Percentiles rank a stretch among this genome's conserved stretches.
Evolutionary conservation across 2,329 filamentous ascomycete species (phyloP).

Genomic region (Orbilia brochopaga): DNA sequence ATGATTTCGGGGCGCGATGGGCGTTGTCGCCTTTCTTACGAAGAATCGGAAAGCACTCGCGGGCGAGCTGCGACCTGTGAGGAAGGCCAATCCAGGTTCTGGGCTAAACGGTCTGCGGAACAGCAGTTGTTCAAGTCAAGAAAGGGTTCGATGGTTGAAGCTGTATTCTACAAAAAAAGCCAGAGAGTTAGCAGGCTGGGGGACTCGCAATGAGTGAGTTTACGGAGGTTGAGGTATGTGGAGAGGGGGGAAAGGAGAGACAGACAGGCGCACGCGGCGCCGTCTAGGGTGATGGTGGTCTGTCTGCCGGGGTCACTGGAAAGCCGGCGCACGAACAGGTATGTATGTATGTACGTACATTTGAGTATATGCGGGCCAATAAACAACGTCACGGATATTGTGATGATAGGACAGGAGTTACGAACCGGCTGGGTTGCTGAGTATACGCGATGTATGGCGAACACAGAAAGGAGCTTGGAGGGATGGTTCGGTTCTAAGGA

Average conservation of each 20-base stretch:
- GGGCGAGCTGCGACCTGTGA: neutral
- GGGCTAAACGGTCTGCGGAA: neutral
- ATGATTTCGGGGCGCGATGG: constrained; percentile 12
- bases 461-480: neutral
- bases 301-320: neutral
- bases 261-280: too few relatives aligned
- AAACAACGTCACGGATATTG: too few relatives aligned
- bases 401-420: too few relatives aligned
- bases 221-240: too few relatives aligned
- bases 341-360: neutral
- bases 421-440: too few relatives aligned
- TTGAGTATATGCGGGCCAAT: neutral
- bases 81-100: constrained; percentile 4
- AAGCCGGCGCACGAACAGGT: neutral
- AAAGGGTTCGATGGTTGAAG: constrained; percentile 15
- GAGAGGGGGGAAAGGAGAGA: neutral
- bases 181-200: constrained; percentile 7
- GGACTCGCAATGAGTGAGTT: constrained; percentile 7
- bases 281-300: neutral
- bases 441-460: neutral
- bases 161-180: neutral
- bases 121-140: constrained; percentile 9
- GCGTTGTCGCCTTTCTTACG: constrained; percentile 9
- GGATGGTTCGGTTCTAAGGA: neutral
- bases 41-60: constrained; percentile 7